Conservation (phyloP, 768 basidiomycete genomes). For the Boletus fagicola region DNA sequence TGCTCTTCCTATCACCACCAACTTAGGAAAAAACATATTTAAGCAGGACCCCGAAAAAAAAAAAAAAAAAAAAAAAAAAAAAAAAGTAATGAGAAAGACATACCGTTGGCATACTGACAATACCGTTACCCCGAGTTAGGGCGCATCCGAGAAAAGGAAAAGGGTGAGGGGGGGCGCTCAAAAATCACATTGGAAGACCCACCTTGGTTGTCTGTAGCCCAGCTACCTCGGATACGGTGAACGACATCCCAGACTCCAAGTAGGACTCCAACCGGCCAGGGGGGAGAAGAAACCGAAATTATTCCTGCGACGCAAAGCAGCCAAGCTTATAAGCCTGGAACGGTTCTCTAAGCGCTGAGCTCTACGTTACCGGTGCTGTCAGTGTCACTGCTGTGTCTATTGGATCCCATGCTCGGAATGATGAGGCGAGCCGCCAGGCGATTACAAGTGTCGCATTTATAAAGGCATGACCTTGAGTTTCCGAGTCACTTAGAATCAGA, state of each 20-base stretch:
- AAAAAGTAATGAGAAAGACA: not conserved
- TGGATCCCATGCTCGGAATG: not conserved
- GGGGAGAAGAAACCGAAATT: not conserved
- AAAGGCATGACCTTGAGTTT: too few species aligned
- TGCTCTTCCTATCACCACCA: too few species aligned
- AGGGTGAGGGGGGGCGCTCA: not conserved
- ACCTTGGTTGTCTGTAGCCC: slow-evolving; percentile 19
- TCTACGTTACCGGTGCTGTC: not conserved
- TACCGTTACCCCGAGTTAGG: not conserved
- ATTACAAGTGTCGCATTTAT: too few species aligned
- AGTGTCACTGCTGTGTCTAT: too few species aligned
- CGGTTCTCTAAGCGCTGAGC: not conserved
- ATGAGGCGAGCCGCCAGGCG: too few species aligned
- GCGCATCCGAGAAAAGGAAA: not conserved
- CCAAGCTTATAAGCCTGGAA: not conserved
- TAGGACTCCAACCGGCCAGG: not conserved
- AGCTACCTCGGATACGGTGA: not conserved
- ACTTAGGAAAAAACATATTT: too few species aligned
- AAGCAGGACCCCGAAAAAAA: too few species aligned
- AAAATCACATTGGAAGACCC: not conserved
- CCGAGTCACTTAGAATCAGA: too few species aligned
- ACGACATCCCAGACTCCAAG: too few species aligned
- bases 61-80: too few species aligned
- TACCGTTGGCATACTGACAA: slow-evolving; percentile 17
- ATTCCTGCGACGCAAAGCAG: not conserved